phyloP scores from a whole-genome alignment of 192 early-diverging fungal genomes.

The Backusella luteola region DNA sequence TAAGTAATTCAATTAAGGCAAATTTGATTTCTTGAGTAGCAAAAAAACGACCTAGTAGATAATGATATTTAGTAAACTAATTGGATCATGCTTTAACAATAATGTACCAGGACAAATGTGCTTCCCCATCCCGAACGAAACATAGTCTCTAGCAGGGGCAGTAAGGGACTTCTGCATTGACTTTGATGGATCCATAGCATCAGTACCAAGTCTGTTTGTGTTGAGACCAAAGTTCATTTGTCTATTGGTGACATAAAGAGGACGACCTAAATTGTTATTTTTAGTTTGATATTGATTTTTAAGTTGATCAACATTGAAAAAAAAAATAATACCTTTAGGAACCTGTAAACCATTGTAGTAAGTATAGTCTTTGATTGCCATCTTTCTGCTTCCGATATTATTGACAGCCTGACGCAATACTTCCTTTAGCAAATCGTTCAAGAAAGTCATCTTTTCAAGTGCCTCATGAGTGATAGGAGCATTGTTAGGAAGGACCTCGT shows the following conservation, averaged over 20 bases:
- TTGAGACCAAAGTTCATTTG: slow-evolving; percentile 23
- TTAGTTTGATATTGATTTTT: neutral
- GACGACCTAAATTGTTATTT: neutral
- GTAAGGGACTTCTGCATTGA: neutral
- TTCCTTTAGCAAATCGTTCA: slow-evolving; percentile 23
- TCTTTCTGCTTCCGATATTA: slow-evolving; percentile 13
- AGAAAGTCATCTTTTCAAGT: slow-evolving; percentile 17
- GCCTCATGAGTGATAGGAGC: slow-evolving; percentile 12
- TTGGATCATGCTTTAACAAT: too few species aligned
- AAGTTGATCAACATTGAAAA: neutral
- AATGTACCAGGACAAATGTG: slow-evolving; percentile 18
- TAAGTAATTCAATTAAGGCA: slow-evolving; percentile 2
- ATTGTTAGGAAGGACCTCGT: neutral
- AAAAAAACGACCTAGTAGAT: slow-evolving; percentile 17
- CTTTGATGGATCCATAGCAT: slow-evolving; percentile 12
- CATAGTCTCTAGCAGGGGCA: slow-evolving; percentile 9
- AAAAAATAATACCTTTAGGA: slow-evolving; percentile 13
- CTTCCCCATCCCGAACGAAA: slow-evolving; percentile 21
- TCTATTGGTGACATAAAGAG: slow-evolving; percentile 7
- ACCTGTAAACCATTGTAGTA: slow-evolving; percentile 22
- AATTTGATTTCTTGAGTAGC: slow-evolving; percentile 31
- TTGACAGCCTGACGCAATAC: slow-evolving; percentile 22
- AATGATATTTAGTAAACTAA: neutral
- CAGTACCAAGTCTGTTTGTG: neutral
- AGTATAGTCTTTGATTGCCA: slow-evolving; percentile 15